Percentiles rank a stretch among this genome's conserved stretches.
Conservation (phyloP, 1,284 basidiomycete genomes). For the Rhizoctonia solani region DNA sequence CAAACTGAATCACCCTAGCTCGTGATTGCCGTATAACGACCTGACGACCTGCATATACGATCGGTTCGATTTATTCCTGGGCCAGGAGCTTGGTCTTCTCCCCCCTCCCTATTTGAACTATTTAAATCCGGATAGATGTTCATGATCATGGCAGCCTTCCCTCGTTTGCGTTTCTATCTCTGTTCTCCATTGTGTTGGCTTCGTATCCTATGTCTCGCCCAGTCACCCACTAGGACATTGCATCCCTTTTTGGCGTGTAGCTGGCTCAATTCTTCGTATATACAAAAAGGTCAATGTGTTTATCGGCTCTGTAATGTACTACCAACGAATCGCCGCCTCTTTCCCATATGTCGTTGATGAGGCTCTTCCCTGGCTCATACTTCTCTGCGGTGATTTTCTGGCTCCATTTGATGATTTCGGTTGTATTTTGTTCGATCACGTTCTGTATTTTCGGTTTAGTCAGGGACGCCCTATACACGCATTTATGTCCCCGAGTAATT, state of each 20-base stretch:
- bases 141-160: slow-evolving; percentile 2
- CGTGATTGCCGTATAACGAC: neutral
- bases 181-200: neutral
- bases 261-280: slow-evolving; percentile 6
- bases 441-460: neutral
- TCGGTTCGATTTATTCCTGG: neutral
- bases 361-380: neutral
- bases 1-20: neutral
- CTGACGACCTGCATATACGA: neutral
- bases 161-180: slow-evolving; percentile 7
- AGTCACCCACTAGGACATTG: slow-evolving; percentile 20
- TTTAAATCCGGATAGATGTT: slow-evolving; percentile 20
- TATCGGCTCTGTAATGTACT: slow-evolving; percentile 6
- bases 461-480: slow-evolving; percentile 9
- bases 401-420: slow-evolving; percentile 8
- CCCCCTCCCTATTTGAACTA: neutral
- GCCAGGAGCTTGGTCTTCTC: neutral
- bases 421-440: slow-evolving; percentile 14
- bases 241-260: neutral
- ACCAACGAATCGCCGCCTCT: neutral
- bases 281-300: neutral
- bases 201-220: slow-evolving; percentile 15
- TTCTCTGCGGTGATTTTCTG: neutral
- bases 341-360: neutral
- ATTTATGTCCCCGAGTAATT: neutral